Conservation (phyloP, 140 eudicot genomes). For the Cichorium intybus region DNA sequence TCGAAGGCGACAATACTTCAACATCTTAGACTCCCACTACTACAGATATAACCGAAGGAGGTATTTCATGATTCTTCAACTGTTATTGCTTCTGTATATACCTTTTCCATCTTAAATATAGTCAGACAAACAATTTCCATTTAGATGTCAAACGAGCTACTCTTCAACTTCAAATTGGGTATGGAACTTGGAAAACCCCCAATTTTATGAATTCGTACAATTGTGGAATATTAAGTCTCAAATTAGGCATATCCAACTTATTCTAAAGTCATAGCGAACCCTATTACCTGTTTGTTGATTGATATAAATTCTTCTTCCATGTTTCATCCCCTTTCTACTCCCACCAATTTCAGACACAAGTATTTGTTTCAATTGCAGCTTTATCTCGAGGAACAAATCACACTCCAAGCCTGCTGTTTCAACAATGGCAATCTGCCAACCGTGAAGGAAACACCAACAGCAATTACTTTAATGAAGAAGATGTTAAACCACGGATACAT, state of each 20-base stretch:
- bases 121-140: not conserved
- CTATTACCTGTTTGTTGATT: not conserved
- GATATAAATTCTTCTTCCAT: not conserved
- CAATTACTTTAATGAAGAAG: constrained; percentile 42
- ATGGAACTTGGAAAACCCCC: no score
- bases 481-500: constrained; percentile 31
- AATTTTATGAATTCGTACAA: not conserved
- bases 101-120: not conserved
- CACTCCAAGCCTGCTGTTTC: constrained; percentile 51
- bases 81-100: no score
- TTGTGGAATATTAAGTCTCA: constrained; percentile 4
- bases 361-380: constrained; percentile 40
- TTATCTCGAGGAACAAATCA: constrained; percentile 67
- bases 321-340: not conserved
- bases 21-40: constrained; percentile 45
- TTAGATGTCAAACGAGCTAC: constrained; percentile 9
- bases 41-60: constrained; percentile 29
- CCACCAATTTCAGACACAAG: no score
- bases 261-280: no score
- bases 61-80: constrained; percentile 5
- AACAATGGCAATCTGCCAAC: constrained; percentile 70
- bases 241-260: no score
- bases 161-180: not conserved
- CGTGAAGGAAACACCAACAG: constrained; percentile 55
- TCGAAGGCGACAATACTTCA: constrained; percentile 65